phyloP scores from a whole-genome alignment of 2,329 filamentous ascomycete species.

The Colletotrichum sp. region DNA sequence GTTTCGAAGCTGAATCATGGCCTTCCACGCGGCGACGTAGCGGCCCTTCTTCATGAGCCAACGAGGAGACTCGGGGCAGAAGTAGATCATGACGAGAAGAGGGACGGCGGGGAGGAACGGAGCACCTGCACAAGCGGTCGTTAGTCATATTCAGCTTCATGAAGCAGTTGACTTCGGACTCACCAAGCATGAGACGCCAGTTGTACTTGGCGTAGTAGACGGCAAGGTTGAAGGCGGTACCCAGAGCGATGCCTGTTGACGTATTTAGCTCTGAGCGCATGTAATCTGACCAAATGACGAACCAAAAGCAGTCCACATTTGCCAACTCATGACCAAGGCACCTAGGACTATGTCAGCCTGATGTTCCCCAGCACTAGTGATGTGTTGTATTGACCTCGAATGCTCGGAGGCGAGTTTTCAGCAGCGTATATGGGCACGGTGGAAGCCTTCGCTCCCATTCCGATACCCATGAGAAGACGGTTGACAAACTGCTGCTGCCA shows the following conservation, averaged over 20 bases:
- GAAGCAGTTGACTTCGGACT: background rate
- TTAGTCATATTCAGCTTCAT: background rate
- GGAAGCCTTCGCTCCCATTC: conserved; percentile 70
- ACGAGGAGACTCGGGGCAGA: conserved; percentile 70
- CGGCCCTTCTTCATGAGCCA: conserved; percentile 72
- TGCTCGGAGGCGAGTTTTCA: conserved; percentile 71
- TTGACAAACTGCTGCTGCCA: conserved; percentile 73
- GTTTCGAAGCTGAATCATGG: conserved; percentile 57
- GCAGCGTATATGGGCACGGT: conserved; percentile 77
- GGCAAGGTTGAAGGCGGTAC: conserved; percentile 63
- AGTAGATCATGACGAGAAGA: conserved; percentile 62
- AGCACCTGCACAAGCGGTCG: background rate
- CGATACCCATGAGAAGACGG: conserved; percentile 72
- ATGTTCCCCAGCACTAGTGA: too few relatives aligned
- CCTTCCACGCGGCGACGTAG: conserved; percentile 64
- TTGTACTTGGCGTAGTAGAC: conserved; percentile 28
- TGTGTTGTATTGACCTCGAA: conserved; percentile 55
- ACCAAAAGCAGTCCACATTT: conserved; percentile 65
- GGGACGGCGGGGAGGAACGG: conserved; percentile 52
- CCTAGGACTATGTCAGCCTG: conserved; percentile 36
- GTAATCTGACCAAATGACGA: too few relatives aligned
- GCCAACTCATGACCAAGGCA: background rate
- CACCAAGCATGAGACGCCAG: conserved; percentile 41
- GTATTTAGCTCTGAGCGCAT: background rate
- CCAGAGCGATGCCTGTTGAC: conserved; percentile 51